Conservation (phyloP, 2,329 filamentous ascomycete genomes). For the Ophiocordyceps camponoti-leonardi region DNA sequence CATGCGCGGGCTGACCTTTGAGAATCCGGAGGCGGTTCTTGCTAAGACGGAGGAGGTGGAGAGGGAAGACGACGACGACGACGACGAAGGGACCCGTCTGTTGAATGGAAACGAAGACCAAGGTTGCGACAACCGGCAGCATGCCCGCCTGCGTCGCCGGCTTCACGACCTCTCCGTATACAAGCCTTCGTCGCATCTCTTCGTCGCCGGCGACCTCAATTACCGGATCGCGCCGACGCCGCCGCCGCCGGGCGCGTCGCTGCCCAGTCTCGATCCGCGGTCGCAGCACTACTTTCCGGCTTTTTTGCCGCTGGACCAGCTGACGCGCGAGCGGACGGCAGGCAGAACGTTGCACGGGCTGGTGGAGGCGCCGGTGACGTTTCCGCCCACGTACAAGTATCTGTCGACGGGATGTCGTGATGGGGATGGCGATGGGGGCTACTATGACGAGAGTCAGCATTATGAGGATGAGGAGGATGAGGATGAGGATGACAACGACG, state of each 20-base stretch:
- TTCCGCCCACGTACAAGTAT: slow-evolving; percentile 94
- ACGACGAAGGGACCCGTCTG: slow-evolving; percentile 7
- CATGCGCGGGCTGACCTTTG: slow-evolving; percentile 64
- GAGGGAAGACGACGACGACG: neutral
- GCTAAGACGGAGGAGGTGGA: neutral
- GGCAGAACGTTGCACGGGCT: slow-evolving; percentile 64
- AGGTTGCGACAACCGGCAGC: slow-evolving; percentile 14
- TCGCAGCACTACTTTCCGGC: slow-evolving; percentile 44
- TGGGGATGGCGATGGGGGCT: neutral
- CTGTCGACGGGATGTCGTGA: slow-evolving; percentile 9
- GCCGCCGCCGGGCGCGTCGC: slow-evolving; percentile 43
- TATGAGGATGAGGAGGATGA: neutral
- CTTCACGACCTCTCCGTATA: slow-evolving; percentile 52
- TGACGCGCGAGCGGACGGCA: slow-evolving; percentile 51
- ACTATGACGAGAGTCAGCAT: neutral
- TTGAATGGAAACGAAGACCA: neutral
- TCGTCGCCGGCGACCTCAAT: slow-evolving; percentile 85
- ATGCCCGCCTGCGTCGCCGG: slow-evolving; percentile 20
- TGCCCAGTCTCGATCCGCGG: slow-evolving; percentile 40
- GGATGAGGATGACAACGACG: slow-evolving; percentile 3
- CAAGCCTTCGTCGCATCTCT: slow-evolving; percentile 57
- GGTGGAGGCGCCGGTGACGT: slow-evolving; percentile 53
- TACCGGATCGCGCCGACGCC: slow-evolving; percentile 63
- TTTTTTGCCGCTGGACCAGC: slow-evolving; percentile 62
- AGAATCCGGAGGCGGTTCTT: slow-evolving; percentile 27